phyloP scores from a whole-genome alignment of 164 flowering plant species.

The Taxillus chinensis region DNA sequence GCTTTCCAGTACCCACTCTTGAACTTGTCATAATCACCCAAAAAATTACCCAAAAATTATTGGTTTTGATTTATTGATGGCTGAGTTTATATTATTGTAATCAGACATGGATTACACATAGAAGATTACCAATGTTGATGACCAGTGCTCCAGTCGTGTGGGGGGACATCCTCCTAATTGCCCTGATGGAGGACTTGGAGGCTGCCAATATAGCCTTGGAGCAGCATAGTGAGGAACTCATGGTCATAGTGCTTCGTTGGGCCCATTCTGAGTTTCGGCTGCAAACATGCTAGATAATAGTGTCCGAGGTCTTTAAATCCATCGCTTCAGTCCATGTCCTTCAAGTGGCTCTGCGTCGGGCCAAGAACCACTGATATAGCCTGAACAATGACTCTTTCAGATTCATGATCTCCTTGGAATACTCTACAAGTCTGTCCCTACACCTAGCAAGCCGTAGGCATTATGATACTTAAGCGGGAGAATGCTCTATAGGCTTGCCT shows the following conservation, averaged over 20 bases:
- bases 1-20: background rate
- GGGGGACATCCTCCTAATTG: background rate
- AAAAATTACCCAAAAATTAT: background rate
- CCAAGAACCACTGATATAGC: conserved; percentile 29
- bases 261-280: background rate
- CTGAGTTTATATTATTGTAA: background rate
- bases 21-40: background rate
- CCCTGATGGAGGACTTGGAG: background rate
- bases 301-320: background rate
- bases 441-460: background rate
- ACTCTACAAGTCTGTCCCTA: no score
- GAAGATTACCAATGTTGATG: background rate
- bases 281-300: background rate
- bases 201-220: background rate
- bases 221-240: background rate
- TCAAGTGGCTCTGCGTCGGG: conserved; percentile 5
- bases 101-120: background rate
- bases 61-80: background rate
- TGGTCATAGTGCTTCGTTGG: background rate
- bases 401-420: no score
- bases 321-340: background rate
- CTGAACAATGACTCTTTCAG: no score
- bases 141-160: background rate
- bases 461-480: no score
- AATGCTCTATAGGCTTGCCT: no score